Evolutionary conservation across 164 flowering plant species (phyloP).

Genomic region (Kingdonia uniflora): DNA sequence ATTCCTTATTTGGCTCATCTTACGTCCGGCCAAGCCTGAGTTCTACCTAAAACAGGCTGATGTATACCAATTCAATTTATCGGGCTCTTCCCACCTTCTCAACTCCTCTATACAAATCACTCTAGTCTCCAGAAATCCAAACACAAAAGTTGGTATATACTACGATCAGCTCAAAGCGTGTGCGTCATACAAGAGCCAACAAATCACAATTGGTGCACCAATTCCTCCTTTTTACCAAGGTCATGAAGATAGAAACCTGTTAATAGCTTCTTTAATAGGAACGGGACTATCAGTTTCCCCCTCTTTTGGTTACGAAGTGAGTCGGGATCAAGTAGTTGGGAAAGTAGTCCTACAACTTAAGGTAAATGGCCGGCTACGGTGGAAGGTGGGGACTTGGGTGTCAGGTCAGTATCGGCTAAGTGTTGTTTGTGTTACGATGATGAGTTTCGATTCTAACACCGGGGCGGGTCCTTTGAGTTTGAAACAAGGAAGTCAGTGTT

Average conservation of each 20-base stretch:
- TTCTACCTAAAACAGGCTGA: conserved; percentile 21
- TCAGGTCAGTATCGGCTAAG: conserved; percentile 40
- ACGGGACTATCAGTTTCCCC: conserved; percentile 40
- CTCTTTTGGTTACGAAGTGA: conserved; percentile 42
- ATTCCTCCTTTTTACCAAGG: conserved; percentile 29
- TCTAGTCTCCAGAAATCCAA: conserved; percentile 22
- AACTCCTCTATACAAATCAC: conserved; percentile 27
- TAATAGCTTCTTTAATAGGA: conserved; percentile 15
- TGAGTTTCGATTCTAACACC: conserved; percentile 10
- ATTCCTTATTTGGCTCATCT: conserved; percentile 18
- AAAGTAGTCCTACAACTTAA: conserved; percentile 32
- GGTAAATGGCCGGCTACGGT: conserved; percentile 41
- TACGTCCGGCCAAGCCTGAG: conserved; percentile 26
- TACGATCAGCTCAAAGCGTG: conserved; percentile 20
- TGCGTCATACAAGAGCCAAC: conserved; percentile 24
- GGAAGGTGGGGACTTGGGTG: conserved; percentile 71
- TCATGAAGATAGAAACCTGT: conserved; percentile 18
- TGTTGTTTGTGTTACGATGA: conserved; percentile 31
- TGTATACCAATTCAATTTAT: conserved; percentile 21
- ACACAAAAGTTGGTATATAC: conserved; percentile 21
- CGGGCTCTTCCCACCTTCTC: conserved; percentile 17
- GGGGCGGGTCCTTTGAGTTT: conserved; percentile 10
- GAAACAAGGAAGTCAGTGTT: conserved; percentile 19
- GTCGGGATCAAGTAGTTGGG: conserved; percentile 38
- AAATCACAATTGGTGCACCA: conserved; percentile 15